Evolutionary conservation across 1,139 yeast genomes (phyloP), one percentile per base, ranked within the genome.

Genomic region (Williopsis jadinii): DNA sequence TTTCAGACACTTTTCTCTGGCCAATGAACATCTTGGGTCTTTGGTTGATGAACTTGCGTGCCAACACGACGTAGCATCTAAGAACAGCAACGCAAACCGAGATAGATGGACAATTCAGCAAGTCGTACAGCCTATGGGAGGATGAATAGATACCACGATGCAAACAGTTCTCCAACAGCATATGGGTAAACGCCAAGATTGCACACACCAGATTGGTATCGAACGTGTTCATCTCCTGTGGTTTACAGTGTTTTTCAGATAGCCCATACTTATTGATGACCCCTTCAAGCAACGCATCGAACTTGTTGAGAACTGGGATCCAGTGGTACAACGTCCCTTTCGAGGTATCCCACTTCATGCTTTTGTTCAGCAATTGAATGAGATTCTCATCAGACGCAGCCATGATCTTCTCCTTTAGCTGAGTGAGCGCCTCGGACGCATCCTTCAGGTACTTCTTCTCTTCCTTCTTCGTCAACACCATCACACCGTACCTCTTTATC

Each of bases 251-350:
- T n/a, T 71, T 75, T 13, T 70, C 67, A 29, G 66, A 67, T 36
- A 84, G 69, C 8, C 68, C 70, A 54, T 86, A 84, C 48, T 75
- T 75, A 11, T 62, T 61, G 26, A 83, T 73, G 33, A 72, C 63
- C 5, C 53, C 51, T 41, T 80, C 84, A 43, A 86, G 65, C 14
- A 85, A 70, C 11, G 68, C 72, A 57, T 88, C 97, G 53, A 88
- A 78, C 50, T 82, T 69, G 59, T 88, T 84, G 50, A 90, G 66
- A 1, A 86, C 76, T 0, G 82, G 73, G 15, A 85, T 73, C 95
- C 95, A 90, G 46, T 80, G 82, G 50, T 74, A 73, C 36, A 90
- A 61, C 51, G 85, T 90, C 28, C 87, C 88, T 45, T 79, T 69
- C 3, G 90, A 84, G 36, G 82, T 67, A 47, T 76, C 74, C 90